Evolutionary conservation across 352 stramenopile species (phyloP).

Genomic region (Globisporangium sylvaticum): DNA sequence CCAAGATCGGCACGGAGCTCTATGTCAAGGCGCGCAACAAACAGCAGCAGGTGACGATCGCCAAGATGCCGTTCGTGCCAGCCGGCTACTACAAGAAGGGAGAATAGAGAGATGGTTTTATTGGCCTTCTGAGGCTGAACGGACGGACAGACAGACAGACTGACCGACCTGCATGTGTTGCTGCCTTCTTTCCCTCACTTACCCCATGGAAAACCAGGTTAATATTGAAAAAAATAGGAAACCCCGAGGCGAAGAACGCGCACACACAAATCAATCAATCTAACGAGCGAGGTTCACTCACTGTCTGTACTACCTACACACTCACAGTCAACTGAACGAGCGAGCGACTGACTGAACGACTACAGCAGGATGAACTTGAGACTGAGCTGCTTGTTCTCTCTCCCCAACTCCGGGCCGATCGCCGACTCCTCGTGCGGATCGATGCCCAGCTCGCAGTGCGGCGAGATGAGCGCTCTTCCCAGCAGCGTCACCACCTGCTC

Average conservation of each 20-base stretch:
- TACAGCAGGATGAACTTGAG: slow-evolving; percentile 74
- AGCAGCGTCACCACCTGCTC: slow-evolving; percentile 34
- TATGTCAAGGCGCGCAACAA: slow-evolving; percentile 95
- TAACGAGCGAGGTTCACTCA: not conserved
- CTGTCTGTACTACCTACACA: not conserved
- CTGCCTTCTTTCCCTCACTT: not conserved
- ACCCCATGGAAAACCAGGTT: not conserved
- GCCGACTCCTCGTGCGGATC: slow-evolving; percentile 42
- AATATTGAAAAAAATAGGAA: not conserved
- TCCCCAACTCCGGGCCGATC: slow-evolving; percentile 21
- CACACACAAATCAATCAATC: not conserved
- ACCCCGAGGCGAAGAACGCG: not conserved
- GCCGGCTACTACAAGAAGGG: slow-evolving; percentile 94
- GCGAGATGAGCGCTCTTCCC: slow-evolving; percentile 46
- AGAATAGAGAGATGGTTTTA: slow-evolving; percentile 25
- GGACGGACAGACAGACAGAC: not conserved
- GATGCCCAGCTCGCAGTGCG: slow-evolving; percentile 50
- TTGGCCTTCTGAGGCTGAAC: not conserved
- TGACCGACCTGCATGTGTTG: not conserved
- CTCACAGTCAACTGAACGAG: too few relatives aligned
- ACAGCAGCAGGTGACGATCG: slow-evolving; percentile 89
- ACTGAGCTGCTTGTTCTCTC: slow-evolving; percentile 60
- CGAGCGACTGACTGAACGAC: not conserved
- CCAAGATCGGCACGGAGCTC: slow-evolving; percentile 93
- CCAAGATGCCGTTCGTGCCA: slow-evolving; percentile 98